Percentiles rank a stretch among this genome's conserved stretches.
These are phyloP conservation scores for Pisolithus thermaeus DNA, from an alignment of 1,284 basidiomycete genomes.

Conservation along the genomic window DNA sequence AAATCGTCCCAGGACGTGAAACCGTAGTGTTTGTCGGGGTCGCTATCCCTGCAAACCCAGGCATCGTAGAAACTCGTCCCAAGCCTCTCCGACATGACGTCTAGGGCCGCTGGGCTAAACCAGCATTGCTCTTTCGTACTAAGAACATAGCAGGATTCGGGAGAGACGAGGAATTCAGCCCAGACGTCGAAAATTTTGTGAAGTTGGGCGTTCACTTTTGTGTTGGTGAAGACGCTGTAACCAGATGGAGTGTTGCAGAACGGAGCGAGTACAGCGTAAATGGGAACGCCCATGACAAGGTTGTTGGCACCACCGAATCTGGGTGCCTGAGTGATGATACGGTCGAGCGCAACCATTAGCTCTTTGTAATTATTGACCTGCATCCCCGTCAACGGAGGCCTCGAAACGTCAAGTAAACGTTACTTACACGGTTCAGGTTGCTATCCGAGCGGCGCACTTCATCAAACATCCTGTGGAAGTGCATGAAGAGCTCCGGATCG, in stretches of 20 bases:
- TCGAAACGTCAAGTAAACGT: background rate
- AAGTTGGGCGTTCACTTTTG: conserved; percentile 35
- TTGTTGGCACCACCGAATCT: conserved; percentile 13
- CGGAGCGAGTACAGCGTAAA: conserved; percentile 20
- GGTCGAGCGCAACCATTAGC: conserved; percentile 40
- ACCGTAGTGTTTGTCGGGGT: conserved; percentile 8
- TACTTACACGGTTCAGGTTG: conserved; percentile 7
- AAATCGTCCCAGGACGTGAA: conserved; percentile 52
- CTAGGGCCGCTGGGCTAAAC: conserved; percentile 36
- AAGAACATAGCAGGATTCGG: conserved; percentile 37
- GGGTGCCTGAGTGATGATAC: conserved; percentile 27
- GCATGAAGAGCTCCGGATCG: conserved; percentile 33
- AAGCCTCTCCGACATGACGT: conserved; percentile 17
- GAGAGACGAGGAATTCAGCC: conserved; percentile 41
- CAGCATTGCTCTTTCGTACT: conserved; percentile 34
- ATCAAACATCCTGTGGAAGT: conserved; percentile 31
- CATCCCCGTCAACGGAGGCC: background rate
- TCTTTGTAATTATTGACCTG: conserved; percentile 40
- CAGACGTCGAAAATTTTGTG: conserved; percentile 41
- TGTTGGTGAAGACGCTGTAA: conserved; percentile 38
- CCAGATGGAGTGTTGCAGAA: conserved; percentile 32
- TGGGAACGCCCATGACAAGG: conserved; percentile 21
- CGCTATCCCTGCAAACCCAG: conserved; percentile 7
- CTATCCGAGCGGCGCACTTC: conserved; percentile 7
- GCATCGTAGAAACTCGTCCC: conserved; percentile 14